These are phyloP conservation scores for Golubevia pallescens DNA, from an alignment of 1,284 basidiomycete genomes.

Conservation along the genomic window DNA sequence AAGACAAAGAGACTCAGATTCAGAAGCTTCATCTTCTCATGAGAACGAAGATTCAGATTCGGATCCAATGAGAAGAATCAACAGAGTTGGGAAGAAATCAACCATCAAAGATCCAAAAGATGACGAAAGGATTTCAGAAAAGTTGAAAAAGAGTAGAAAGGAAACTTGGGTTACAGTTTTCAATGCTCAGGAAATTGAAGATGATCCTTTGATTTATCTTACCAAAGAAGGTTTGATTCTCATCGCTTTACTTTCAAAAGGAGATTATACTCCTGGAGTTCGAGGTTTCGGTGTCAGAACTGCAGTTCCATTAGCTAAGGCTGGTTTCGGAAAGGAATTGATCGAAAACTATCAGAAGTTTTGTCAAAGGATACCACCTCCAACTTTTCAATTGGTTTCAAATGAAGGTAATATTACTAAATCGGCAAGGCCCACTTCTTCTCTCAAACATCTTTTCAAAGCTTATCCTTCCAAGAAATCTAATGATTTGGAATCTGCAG, in stretches of 20 bases:
- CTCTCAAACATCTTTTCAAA: no score
- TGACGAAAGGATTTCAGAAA: slow-evolving; percentile 70
- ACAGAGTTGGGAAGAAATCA: background rate
- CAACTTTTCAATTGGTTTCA: no score
- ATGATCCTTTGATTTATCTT: slow-evolving; percentile 71
- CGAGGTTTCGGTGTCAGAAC: slow-evolving; percentile 62
- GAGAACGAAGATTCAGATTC: slow-evolving; percentile 16
- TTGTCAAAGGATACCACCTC: background rate
- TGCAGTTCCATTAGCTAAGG: slow-evolving; percentile 66
- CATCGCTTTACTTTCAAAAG: slow-evolving; percentile 83
- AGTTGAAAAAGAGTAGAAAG: slow-evolving; percentile 70
- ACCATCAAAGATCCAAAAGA: slow-evolving; percentile 64
- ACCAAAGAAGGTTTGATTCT: slow-evolving; percentile 80
- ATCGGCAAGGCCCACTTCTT: no score
- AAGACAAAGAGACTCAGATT: slow-evolving; percentile 16
- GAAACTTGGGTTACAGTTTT: slow-evolving; percentile 66
- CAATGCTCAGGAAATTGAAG: slow-evolving; percentile 69
- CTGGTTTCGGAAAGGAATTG: slow-evolving; percentile 67
- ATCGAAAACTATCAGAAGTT: slow-evolving; percentile 68
- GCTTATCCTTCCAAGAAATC: no score
- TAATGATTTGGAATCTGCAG: background rate
- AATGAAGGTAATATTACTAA: no score
- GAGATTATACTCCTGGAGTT: slow-evolving; percentile 77
- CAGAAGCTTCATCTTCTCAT: slow-evolving; percentile 12
- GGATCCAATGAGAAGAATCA: background rate